Evolutionary conservation across 2,329 filamentous ascomycete species (phyloP).

Genomic region (Ceratocystis smalleyi): DNA sequence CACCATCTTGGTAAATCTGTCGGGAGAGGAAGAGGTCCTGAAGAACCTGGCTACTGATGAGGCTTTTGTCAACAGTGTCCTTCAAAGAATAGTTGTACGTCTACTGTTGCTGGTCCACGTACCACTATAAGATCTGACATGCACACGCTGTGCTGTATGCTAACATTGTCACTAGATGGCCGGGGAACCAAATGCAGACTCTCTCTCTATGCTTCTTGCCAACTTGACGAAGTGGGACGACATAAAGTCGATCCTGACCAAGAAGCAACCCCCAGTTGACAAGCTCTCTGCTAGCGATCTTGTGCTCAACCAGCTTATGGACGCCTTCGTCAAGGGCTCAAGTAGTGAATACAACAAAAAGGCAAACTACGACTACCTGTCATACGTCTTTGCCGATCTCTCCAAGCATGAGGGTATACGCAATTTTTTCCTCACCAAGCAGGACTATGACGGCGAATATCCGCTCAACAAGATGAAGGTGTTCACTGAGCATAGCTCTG

Average conservation of each 20-base stretch:
- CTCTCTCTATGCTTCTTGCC: slow-evolving; percentile 80
- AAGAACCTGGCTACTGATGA: slow-evolving; percentile 61
- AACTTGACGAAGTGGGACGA: slow-evolving; percentile 74
- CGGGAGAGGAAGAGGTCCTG: slow-evolving; percentile 60
- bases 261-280: slow-evolving; percentile 53
- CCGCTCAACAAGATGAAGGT: slow-evolving; percentile 84
- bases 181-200: slow-evolving; percentile 67
- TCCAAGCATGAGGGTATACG: slow-evolving; percentile 65
- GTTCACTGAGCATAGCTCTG: slow-evolving; percentile 79
- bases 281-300: slow-evolving; percentile 55
- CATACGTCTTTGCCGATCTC: slow-evolving; percentile 87
- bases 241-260: slow-evolving; percentile 50
- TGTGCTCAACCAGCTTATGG: slow-evolving; percentile 79
- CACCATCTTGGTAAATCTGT: slow-evolving; percentile 77
- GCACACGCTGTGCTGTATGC: no score
- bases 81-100: slow-evolving; percentile 59
- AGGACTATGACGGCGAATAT: slow-evolving; percentile 68
- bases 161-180: slow-evolving; percentile 35
- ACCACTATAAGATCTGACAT: no score
- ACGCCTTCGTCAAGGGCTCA: slow-evolving; percentile 88
- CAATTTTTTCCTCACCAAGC: slow-evolving; percentile 55
- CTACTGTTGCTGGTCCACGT: no score
- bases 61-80: slow-evolving; percentile 58
- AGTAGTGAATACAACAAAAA: slow-evolving; percentile 68
- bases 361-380: slow-evolving; percentile 81